phyloP scores from a whole-genome alignment of 352 stramenopile genomes.

The Phytopythium kandeliae region DNA sequence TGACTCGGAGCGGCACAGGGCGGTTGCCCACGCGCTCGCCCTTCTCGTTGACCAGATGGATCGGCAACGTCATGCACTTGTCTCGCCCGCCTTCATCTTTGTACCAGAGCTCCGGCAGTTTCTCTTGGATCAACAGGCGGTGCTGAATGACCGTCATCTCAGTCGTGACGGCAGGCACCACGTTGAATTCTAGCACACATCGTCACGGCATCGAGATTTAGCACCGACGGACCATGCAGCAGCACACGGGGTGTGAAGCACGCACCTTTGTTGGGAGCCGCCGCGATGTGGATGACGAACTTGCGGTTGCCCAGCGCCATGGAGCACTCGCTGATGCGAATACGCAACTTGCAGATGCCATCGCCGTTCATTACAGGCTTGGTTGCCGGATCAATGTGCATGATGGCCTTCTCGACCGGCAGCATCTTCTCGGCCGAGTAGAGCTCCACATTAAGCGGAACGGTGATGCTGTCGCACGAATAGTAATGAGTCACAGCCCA shows the following conservation, averaged over 20 bases:
- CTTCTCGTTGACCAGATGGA: slow-evolving; percentile 76
- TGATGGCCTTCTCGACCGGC: slow-evolving; percentile 71
- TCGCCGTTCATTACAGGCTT: slow-evolving; percentile 80
- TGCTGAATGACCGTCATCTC: slow-evolving; percentile 87
- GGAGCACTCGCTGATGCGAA: slow-evolving; percentile 79
- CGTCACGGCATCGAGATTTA: neutral
- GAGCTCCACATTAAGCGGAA: slow-evolving; percentile 81
- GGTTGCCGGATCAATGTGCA: slow-evolving; percentile 73
- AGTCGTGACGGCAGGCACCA: slow-evolving; percentile 57
- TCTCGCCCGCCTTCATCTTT: slow-evolving; percentile 81
- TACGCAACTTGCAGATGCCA: slow-evolving; percentile 75
- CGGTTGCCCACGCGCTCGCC: slow-evolving; percentile 71
- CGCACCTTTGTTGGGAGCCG: slow-evolving; percentile 33
- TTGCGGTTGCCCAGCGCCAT: slow-evolving; percentile 86
- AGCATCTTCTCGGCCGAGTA: slow-evolving; percentile 81
- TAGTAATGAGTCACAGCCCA: neutral
- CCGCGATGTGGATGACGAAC: slow-evolving; percentile 77
- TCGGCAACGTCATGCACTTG: slow-evolving; percentile 82
- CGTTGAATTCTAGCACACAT: slow-evolving; percentile 36
- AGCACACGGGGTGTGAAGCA: neutral
- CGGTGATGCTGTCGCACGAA: slow-evolving; percentile 29
- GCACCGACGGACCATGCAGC: too few species aligned
- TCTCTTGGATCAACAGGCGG: slow-evolving; percentile 77
- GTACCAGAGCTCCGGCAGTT: slow-evolving; percentile 82
- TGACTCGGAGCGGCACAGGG: slow-evolving; percentile 71